These are phyloP conservation scores for Iris macrosiphon DNA, from an alignment of 106 monocot species.

Conservation along the genomic window DNA sequence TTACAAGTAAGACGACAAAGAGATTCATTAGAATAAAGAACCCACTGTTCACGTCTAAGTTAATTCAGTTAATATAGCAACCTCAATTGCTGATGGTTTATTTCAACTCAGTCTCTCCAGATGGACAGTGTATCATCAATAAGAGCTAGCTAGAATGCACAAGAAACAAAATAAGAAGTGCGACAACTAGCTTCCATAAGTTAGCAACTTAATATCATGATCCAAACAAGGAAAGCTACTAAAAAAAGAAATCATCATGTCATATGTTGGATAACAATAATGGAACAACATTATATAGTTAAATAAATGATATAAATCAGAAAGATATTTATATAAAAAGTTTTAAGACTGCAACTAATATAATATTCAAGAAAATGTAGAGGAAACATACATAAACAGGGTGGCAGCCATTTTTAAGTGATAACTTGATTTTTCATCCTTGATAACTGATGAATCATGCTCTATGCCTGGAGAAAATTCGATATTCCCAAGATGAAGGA, in stretches of 20 bases:
- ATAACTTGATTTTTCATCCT: constrained; percentile 44
- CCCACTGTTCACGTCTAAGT: too few species aligned
- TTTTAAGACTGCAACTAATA: too few species aligned
- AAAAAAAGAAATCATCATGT: background rate
- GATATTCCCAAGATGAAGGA: constrained; percentile 89
- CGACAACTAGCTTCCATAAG: background rate
- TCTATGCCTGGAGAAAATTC: constrained; percentile 53
- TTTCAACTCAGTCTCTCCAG: too few species aligned
- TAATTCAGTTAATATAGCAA: too few species aligned
- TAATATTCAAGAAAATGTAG: background rate
- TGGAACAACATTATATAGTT: background rate
- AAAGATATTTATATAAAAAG: background rate
- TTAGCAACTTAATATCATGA: background rate
- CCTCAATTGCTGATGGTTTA: too few species aligned
- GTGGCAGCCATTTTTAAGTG: constrained; percentile 52
- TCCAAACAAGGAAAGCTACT: background rate
- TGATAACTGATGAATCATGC: constrained; percentile 37
- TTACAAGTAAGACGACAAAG: too few species aligned
- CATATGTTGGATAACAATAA: background rate
- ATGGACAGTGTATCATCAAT: too few species aligned
- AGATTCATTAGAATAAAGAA: too few species aligned
- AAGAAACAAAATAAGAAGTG: too few species aligned
- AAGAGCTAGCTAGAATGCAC: too few species aligned
- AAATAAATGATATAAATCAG: background rate
- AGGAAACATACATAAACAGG: constrained; percentile 34